A percentile compares a stretch with the other conserved stretches of the same genome.
Evolutionary conservation across 2,329 filamentous ascomycete genomes (phyloP).

Genomic region (Penicillium aurantiogriseum): DNA sequence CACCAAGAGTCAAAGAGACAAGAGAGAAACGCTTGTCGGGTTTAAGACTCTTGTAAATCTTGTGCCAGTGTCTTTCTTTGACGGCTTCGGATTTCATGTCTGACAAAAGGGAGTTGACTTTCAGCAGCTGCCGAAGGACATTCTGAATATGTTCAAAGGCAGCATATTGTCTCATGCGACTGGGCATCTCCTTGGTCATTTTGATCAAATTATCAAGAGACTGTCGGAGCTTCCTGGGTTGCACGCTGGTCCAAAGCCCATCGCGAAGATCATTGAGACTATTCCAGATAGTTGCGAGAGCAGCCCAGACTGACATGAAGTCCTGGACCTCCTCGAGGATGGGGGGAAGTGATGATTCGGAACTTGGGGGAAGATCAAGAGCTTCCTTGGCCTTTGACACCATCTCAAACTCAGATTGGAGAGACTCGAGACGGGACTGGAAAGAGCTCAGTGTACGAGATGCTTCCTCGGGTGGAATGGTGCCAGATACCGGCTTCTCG

Average conservation of each 20-base stretch:
- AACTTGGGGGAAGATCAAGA: slow-evolving; percentile 77
- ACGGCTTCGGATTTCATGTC: slow-evolving; percentile 97
- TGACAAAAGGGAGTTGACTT: slow-evolving; percentile 81
- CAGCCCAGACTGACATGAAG: slow-evolving; percentile 98
- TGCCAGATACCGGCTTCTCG: slow-evolving; percentile 94
- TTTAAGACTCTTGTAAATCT: slow-evolving; percentile 94
- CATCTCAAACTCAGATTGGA: slow-evolving; percentile 88
- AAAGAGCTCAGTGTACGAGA: slow-evolving; percentile 79
- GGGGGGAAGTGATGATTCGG: slow-evolving; percentile 76
- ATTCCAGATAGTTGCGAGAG: slow-evolving; percentile 92
- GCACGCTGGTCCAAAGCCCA: slow-evolving; percentile 89
- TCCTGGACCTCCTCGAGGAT: slow-evolving; percentile 96
- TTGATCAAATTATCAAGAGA: slow-evolving; percentile 90
- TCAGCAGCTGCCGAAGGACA: slow-evolving; percentile 81
- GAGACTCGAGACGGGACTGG: slow-evolving; percentile 76
- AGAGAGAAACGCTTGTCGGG: slow-evolving; percentile 92
- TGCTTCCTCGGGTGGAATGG: slow-evolving; percentile 84
- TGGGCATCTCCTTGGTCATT: slow-evolving; percentile 99
- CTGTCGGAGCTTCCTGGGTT: slow-evolving; percentile 86
- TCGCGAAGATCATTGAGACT: slow-evolving; percentile 92
- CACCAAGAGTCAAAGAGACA: slow-evolving; percentile 91
- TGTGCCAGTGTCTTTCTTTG: slow-evolving; percentile 92
- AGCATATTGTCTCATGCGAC: slow-evolving; percentile 97
- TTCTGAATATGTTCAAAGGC: slow-evolving; percentile 99
- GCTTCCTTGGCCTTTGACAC: slow-evolving; percentile 96